These are phyloP conservation scores for Fusarium dimerum DNA, from an alignment of 2,329 filamentous ascomycete species.

Conservation along the genomic window DNA sequence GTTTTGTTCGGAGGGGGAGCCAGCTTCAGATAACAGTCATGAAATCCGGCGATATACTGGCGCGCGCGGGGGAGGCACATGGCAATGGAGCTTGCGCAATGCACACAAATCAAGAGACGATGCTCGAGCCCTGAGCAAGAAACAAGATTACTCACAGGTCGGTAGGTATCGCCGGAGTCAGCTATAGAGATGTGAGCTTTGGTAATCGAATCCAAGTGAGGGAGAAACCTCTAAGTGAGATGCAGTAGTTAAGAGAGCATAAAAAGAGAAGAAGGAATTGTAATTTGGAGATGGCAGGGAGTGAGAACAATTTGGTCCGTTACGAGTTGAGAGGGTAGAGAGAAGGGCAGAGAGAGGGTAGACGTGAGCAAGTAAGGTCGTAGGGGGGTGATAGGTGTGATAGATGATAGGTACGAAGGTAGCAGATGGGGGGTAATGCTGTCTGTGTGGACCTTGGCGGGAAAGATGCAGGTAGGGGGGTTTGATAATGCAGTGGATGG, in stretches of 20 bases:
- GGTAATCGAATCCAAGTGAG: constrained; percentile 26
- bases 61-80: constrained; percentile 23
- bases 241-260: constrained; percentile 27
- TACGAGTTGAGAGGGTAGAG: not conserved
- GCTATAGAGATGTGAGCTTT: constrained; percentile 49
- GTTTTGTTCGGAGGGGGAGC: constrained; percentile 20
- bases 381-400: constrained; percentile 38
- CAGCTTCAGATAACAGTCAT: constrained; percentile 11
- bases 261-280: constrained; percentile 26
- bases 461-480: constrained; percentile 48
- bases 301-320: constrained; percentile 29
- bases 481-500: constrained; percentile 35
- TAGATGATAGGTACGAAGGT: constrained; percentile 5
- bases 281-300: constrained; percentile 36
- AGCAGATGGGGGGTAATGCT: constrained; percentile 30
- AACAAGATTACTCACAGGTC: constrained; percentile 51
- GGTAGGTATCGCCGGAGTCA: constrained; percentile 62
- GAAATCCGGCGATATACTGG: constrained; percentile 16
- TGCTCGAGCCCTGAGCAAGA: constrained; percentile 16
- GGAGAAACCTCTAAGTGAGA: constrained; percentile 26
- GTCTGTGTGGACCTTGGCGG: constrained; percentile 47
- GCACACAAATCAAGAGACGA: constrained; percentile 6
- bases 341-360: constrained; percentile 18
- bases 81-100: constrained; percentile 16
- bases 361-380: constrained; percentile 16